These are phyloP conservation scores for Erythrobasidium hasegawianum DNA, from an alignment of 1,284 basidiomycete species.

Conservation along the genomic window DNA sequence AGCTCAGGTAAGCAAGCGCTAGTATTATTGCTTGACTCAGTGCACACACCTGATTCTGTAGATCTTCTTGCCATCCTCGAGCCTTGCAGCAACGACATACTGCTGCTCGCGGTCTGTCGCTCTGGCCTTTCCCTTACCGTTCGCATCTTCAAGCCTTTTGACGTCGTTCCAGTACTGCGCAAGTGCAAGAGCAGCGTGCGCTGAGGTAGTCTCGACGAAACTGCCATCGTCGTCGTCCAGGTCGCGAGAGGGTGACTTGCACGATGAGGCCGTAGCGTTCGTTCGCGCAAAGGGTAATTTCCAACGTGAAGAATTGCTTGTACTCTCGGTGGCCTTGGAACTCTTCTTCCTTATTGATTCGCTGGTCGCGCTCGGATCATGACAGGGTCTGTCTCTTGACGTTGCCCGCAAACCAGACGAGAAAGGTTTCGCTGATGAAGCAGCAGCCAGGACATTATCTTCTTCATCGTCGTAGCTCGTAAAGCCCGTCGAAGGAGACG, in stretches of 20 bases:
- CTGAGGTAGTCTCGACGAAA: slow-evolving; percentile 41
- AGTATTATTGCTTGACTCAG: too few relatives aligned
- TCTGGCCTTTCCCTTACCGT: slow-evolving; percentile 19
- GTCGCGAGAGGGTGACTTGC: neutral
- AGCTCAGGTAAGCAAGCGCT: too few relatives aligned
- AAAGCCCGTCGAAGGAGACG: neutral
- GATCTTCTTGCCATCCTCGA: slow-evolving; percentile 38
- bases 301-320: neutral
- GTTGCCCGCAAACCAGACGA: too few relatives aligned
- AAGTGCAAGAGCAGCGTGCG: slow-evolving; percentile 37
- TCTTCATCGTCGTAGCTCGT: neutral
- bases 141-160: slow-evolving; percentile 16
- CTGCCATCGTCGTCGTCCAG: slow-evolving; percentile 24
- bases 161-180: slow-evolving; percentile 37
- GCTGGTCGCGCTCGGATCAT: too few relatives aligned
- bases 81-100: slow-evolving; percentile 33
- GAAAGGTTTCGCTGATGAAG: too few relatives aligned
- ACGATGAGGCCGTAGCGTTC: neutral
- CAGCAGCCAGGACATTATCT: neutral
- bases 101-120: neutral
- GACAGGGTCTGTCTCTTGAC: too few relatives aligned
- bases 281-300: neutral
- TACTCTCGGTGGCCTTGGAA: too few relatives aligned
- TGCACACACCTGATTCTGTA: slow-evolving; percentile 40
- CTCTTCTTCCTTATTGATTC: too few relatives aligned